These are phyloP conservation scores for Clavispora carvajalis DNA, from an alignment of 805 yeast genomes.

Conservation along the genomic window DNA sequence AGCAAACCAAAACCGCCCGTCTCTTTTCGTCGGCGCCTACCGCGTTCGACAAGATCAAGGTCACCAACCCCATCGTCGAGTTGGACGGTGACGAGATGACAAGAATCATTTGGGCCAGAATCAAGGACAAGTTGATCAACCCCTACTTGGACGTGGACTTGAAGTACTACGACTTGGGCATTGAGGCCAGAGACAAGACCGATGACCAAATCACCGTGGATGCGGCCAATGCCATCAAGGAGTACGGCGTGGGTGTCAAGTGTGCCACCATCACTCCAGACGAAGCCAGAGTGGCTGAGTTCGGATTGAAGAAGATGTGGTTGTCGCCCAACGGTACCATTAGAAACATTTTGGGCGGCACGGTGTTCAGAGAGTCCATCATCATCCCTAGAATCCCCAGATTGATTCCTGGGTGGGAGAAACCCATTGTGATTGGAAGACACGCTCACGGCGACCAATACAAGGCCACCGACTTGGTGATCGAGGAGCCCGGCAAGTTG, in stretches of 20 bases:
- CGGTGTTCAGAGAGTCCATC: constrained; percentile 95
- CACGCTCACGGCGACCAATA: constrained; percentile 98
- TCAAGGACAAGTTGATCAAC: constrained; percentile 76
- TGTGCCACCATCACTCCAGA: constrained; percentile 99
- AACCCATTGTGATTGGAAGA: constrained; percentile 95
- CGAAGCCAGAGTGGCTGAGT: constrained; percentile 91
- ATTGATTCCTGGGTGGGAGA: constrained; percentile 85
- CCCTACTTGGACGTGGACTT: constrained; percentile 86
- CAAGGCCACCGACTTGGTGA: constrained; percentile 81
- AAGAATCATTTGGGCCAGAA: constrained; percentile 89
- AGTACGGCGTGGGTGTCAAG: constrained; percentile 90
- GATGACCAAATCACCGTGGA: constrained; percentile 85
- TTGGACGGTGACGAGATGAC: constrained; percentile 99
- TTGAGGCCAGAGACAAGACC: constrained; percentile 81
- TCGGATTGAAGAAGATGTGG: constrained; percentile 93
- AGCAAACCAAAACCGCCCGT: constrained; percentile 4
- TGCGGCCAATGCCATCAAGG: constrained; percentile 82
- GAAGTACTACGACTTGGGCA: constrained; percentile 87
- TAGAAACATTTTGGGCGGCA: constrained; percentile 92
- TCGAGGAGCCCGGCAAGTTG: constrained; percentile 76
- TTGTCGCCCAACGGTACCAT: constrained; percentile 95
- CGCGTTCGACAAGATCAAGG: constrained; percentile 53
- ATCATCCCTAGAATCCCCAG: constrained; percentile 86
- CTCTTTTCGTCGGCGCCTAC: constrained; percentile 6
- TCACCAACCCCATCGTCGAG: constrained; percentile 86